Conservation (phyloP, 73 alveolate genomes). For the Paramecium caudatum region DNA sequence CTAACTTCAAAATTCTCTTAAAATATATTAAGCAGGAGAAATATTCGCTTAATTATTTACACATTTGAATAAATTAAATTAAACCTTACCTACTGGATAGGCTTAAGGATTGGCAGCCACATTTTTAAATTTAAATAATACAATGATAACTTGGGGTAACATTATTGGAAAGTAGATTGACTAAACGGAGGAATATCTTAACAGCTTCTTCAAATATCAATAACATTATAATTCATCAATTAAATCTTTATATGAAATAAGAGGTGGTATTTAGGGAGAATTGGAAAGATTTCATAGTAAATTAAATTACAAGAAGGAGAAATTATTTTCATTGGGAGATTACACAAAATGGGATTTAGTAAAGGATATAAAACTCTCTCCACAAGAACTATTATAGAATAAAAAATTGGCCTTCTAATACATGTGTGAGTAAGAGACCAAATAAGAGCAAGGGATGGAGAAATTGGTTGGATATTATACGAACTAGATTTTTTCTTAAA, state of each 20-base stretch:
- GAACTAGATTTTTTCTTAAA: slow-evolving; percentile 22
- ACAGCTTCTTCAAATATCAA: slow-evolving; percentile 51
- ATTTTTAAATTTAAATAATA: slow-evolving; percentile 34
- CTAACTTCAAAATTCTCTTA: not conserved
- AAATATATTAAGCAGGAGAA: slow-evolving; percentile 14
- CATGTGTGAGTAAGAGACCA: slow-evolving; percentile 64
- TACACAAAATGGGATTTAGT: slow-evolving; percentile 35
- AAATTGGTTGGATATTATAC: slow-evolving; percentile 8
- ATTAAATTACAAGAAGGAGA: slow-evolving; percentile 46
- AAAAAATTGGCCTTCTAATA: slow-evolving; percentile 33
- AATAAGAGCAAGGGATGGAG: not conserved
- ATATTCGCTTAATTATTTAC: not conserved
- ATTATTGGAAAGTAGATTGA: slow-evolving; percentile 16
- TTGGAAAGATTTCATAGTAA: slow-evolving; percentile 20
- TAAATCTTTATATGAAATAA: slow-evolving; percentile 27
- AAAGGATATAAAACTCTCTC: not conserved
- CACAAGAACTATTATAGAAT: not conserved
- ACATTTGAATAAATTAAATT: slow-evolving; percentile 38
- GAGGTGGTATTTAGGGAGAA: not conserved
- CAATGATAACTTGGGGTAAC: slow-evolving; percentile 66
- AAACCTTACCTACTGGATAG: slow-evolving; percentile 30
- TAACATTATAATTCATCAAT: slow-evolving; percentile 15
- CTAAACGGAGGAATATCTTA: slow-evolving; percentile 56
- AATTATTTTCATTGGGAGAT: slow-evolving; percentile 37
- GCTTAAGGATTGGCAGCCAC: slow-evolving; percentile 40